Conservation (phyloP, 805 yeast genomes). For the Jamesozyma spencerorum region DNA sequence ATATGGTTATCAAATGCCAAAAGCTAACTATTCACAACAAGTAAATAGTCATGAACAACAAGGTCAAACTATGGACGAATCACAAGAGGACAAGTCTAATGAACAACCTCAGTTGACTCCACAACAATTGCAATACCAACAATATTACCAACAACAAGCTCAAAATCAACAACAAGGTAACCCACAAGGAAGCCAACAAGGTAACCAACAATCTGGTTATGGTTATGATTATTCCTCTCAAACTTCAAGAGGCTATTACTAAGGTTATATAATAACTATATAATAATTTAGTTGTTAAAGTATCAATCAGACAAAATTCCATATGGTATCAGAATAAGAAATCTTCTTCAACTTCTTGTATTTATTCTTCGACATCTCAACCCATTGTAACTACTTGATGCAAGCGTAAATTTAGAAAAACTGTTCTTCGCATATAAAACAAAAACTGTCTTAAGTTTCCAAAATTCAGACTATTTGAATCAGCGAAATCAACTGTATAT, state of each 20-base stretch:
- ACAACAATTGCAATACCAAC: conserved; percentile 19
- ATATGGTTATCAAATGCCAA: conserved; percentile 27
- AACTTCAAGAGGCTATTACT: conserved; percentile 29
- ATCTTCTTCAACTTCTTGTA: too few relatives aligned
- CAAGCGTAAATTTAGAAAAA: too few relatives aligned
- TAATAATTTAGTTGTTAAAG: too few relatives aligned
- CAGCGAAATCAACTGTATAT: too few relatives aligned
- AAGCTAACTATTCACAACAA: conserved; percentile 19
- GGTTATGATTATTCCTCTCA: conserved; percentile 30
- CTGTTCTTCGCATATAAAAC: too few relatives aligned
- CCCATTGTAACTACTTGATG: too few relatives aligned
- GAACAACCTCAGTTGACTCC: conserved; percentile 9
- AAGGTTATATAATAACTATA: conserved; percentile 1
- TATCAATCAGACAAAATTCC: too few relatives aligned
- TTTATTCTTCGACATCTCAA: too few relatives aligned
- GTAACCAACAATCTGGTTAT: conserved; percentile 25
- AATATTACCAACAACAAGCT: conserved; percentile 26
- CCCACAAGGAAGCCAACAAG: conserved; percentile 24
- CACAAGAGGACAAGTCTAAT: conserved; percentile 8
- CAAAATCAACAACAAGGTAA: conserved; percentile 13
- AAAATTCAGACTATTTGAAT: too few relatives aligned
- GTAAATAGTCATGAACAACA: conserved; percentile 13
- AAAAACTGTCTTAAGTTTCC: too few relatives aligned
- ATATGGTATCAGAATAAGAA: too few relatives aligned
- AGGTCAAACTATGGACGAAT: conserved; percentile 4